Conservation (phyloP, 1,139 yeast genomes). For the Yamadazyma conglobata region DNA sequence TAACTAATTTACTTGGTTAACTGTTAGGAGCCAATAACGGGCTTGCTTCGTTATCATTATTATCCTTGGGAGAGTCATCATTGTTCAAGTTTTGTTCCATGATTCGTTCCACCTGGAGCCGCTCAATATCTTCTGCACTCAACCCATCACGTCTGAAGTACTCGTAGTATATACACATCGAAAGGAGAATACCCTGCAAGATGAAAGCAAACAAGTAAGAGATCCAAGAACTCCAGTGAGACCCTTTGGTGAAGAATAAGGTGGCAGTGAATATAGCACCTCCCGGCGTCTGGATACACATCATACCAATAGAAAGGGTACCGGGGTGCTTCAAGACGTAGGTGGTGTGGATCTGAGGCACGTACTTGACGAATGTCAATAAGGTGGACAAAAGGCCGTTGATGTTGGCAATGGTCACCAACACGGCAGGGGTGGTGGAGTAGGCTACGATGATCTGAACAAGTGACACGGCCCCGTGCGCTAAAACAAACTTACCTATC, state of each 20-base stretch:
- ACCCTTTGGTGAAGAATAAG: slow-evolving; percentile 66
- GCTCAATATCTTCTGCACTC: slow-evolving; percentile 28
- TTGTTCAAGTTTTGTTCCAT: slow-evolving; percentile 22
- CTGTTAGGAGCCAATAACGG: too few relatives aligned
- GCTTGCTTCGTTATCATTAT: background rate
- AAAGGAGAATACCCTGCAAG: slow-evolving; percentile 50
- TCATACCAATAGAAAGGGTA: slow-evolving; percentile 74
- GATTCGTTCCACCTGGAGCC: slow-evolving; percentile 32
- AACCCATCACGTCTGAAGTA: slow-evolving; percentile 28
- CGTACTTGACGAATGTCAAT: slow-evolving; percentile 66
- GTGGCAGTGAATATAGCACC: slow-evolving; percentile 77
- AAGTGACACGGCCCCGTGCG: slow-evolving; percentile 35
- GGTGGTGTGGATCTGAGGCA: slow-evolving; percentile 79
- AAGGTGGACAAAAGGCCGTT: slow-evolving; percentile 63
- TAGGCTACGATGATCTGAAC: slow-evolving; percentile 32
- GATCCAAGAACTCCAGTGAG: slow-evolving; percentile 86
- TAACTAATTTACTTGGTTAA: too few relatives aligned
- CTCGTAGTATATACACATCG: slow-evolving; percentile 38
- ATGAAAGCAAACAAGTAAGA: slow-evolving; percentile 73
- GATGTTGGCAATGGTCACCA: slow-evolving; percentile 48
- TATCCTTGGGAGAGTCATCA: background rate
- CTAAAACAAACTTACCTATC: slow-evolving; percentile 38
- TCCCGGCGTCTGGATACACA: slow-evolving; percentile 88
- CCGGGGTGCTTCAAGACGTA: slow-evolving; percentile 72
- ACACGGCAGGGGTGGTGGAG: slow-evolving; percentile 17